Evolutionary conservation across 2,329 filamentous ascomycete species (phyloP), one percentile per base, ranked within the genome.

Genomic region (Aspergillus novofumigatus): DNA sequence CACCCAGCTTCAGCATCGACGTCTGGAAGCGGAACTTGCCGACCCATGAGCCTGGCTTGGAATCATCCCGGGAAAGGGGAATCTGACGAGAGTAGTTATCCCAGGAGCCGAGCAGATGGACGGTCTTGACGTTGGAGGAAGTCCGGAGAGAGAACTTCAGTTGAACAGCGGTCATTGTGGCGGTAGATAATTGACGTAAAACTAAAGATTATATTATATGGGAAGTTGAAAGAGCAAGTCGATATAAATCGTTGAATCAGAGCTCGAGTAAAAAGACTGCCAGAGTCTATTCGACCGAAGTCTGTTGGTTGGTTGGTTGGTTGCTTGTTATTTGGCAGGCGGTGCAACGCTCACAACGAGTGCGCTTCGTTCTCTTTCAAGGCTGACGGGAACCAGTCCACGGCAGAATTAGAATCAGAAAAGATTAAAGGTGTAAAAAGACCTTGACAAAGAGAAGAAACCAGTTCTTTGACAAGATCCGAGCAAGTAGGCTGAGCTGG

Each of bases 71-170:
- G 79, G 92, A 91, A 68, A 97, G 89, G 56, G 93, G 93, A 69
- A 97, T 90, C 79, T 97, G 93, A 66, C 91, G 91, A 67, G 85
- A 83, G 85, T 99, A 99, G 83, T 90, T 90, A 83, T 99, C 94
- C 93, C 93, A 99, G 67, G 93, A 97, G 72, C 93, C 93, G 79
- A 97, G 89, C 67, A 99, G 84, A 76, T 97, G 93, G 74, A 96
- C 93, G 72, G 92, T 93, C 86, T 97, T 96, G 84, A 95, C 91
- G 80, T 92, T 91, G 74, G 91, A 87, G 73, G 92, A 96, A 76
- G 95, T 95, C 81, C 92, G 91, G 77, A 97, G 90, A 77, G 89
- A 88, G 81, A 97, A 97, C 74, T 92, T 93, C 68, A 96, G 88
- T 81, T 97, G 93, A 79, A 94, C 87, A 75, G 91, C 83, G 78